Percentiles rank a stretch among this genome's conserved stretches.
These are phyloP conservation scores for Epichloe elymi DNA, from an alignment of 2,329 filamentous ascomycete species.

Conservation along the genomic window DNA sequence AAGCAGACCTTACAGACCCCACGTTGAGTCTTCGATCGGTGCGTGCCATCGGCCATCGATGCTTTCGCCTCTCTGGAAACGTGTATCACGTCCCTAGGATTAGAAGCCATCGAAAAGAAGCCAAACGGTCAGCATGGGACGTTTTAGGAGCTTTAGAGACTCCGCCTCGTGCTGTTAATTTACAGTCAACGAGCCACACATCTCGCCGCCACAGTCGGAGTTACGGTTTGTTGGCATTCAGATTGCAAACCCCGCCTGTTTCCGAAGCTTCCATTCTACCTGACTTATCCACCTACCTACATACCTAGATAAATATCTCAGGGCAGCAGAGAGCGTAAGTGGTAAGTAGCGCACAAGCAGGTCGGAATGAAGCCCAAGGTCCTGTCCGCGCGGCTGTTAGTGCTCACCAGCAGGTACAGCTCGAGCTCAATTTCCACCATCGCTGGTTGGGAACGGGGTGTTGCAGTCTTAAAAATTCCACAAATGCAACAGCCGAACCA, in stretches of 20 bases:
- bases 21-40: neutral
- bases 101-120: neutral
- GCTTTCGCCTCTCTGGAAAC: neutral
- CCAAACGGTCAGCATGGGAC: too few species aligned
- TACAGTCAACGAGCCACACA: too few species aligned
- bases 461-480: neutral
- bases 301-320: neutral
- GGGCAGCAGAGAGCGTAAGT: too few species aligned
- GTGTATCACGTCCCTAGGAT: neutral
- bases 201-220: neutral
- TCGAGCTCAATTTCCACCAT: neutral
- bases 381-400: too few species aligned
- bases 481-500: neutral
- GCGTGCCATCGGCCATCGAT: neutral
- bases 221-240: neutral
- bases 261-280: neutral
- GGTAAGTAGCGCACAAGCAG: neutral
- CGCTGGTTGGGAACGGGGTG: neutral
- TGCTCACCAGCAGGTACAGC: neutral
- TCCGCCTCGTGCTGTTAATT: neutral
- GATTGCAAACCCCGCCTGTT: neutral
- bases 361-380: neutral
- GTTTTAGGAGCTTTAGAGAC: too few species aligned
- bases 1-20: neutral
- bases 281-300: neutral